Percentiles rank a stretch among this genome's conserved stretches.
phyloP scores from a whole-genome alignment of 2,329 filamentous ascomycete genomes.

The Colletotrichum cereale region DNA sequence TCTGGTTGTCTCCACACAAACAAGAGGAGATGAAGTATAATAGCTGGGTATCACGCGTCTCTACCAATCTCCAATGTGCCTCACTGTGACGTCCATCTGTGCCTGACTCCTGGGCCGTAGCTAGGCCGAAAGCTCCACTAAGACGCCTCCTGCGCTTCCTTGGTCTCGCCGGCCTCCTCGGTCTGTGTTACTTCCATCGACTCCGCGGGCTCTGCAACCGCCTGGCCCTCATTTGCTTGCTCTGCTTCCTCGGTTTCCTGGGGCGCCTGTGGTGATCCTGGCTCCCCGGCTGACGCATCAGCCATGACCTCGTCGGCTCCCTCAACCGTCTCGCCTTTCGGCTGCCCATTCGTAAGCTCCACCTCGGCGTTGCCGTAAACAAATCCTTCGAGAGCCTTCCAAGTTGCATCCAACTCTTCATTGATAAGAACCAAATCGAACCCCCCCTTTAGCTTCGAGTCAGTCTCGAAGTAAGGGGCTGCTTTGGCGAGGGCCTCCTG shows the following conservation, averaged over 20 bases:
- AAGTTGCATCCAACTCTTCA: constrained; percentile 35
- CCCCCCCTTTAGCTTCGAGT: constrained; percentile 22
- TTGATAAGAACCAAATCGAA: constrained; percentile 40
- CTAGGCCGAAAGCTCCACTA: not conserved
- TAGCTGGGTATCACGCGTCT: constrained; percentile 34
- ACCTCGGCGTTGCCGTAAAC: constrained; percentile 22
- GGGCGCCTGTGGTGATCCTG: not conserved
- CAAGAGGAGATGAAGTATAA: not conserved
- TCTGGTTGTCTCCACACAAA: not conserved
- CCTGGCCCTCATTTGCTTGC: not conserved
- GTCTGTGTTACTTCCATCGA: not conserved
- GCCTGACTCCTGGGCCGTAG: not conserved
- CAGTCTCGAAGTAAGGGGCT: constrained; percentile 45
- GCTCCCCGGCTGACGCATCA: constrained; percentile 23
- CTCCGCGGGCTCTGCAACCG: not conserved
- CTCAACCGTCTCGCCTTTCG: not conserved
- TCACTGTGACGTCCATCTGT: not conserved
- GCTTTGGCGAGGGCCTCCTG: constrained; percentile 44
- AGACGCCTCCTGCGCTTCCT: not conserved
- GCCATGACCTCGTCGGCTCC: constrained; percentile 25
- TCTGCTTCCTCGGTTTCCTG: constrained; percentile 1
- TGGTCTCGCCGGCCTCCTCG: constrained; percentile 3
- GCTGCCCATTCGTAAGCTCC: constrained; percentile 10
- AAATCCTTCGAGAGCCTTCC: constrained; percentile 27
- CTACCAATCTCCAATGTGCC: constrained; percentile 1